Evolutionary conservation across 805 yeast genomes (phyloP), one percentile per base, ranked within the genome.

Genomic region (Ogataea salicorniae): DNA sequence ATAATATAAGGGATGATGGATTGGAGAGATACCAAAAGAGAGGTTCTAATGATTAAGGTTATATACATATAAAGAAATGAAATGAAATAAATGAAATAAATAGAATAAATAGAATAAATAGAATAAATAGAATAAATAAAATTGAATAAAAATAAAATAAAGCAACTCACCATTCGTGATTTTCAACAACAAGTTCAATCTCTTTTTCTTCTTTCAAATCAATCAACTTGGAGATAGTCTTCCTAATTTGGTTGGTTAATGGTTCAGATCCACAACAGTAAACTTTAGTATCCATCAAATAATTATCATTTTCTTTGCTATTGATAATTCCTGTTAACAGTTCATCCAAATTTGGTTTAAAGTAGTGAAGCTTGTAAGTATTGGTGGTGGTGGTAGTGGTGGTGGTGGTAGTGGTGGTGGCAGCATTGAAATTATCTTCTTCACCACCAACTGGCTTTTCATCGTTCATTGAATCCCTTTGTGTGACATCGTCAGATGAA

Each of bases 121-220:
- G n/a, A 16, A 37, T 6, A 37, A 13, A 37, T 2, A 37, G 11
- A 26, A 26, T 26, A 26, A 8, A 26, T 23, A 23, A 23, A 23
- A n/a, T n/a, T n/a, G n/a, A n/a, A n/a, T n/a, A n/a, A n/a, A n/a
- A n/a, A n/a, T 9, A 23, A 23, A 23, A 23, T 6, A 23, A 23
- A 23, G 9, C 16, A 2, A 23, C 29, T 49, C 48, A 49, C 52
- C 52, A 49, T 37, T 49, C 49, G 13, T 49, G 49, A 37, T 49
- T 49, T 31, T 49, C 52, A 34, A 43, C 33, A 11, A 37, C 29
- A 2, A 46, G 39, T 8, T 46, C 46, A 18, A 49, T 37, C 16
- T 33, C 35, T 14, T 43, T 35, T 16, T 38, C 37, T 15, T 37
- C 41, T 8, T 41, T 22, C 36, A 38, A 20, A 29, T 41, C 20